phyloP scores from a whole-genome alignment of 129 eudicot species.

The Tanacetum coccineum region DNA sequence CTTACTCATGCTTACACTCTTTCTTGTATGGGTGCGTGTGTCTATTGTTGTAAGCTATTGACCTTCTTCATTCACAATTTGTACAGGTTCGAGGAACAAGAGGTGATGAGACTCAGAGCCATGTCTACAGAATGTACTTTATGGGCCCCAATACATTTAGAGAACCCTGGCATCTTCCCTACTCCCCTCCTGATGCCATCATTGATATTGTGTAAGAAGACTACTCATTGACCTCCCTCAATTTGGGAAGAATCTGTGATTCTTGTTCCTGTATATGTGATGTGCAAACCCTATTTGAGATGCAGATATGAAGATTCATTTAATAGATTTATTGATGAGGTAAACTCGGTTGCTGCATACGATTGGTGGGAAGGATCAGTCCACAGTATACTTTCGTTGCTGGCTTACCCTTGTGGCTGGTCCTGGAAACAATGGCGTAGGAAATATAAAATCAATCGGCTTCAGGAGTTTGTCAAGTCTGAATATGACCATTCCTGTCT shows the following conservation, averaged over 20 bases:
- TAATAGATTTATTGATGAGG: slow-evolving; percentile 82
- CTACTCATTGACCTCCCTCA: slow-evolving; percentile 4
- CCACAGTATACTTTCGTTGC: slow-evolving; percentile 73
- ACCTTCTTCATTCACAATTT: not conserved
- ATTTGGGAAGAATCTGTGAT: not conserved
- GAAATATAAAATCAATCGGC: slow-evolving; percentile 64
- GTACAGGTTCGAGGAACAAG: slow-evolving; percentile 79
- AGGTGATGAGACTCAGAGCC: slow-evolving; percentile 76
- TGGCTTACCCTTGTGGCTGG: slow-evolving; percentile 94
- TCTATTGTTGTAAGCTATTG: too few relatives aligned
- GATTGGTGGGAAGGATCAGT: slow-evolving; percentile 99
- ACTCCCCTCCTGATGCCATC: slow-evolving; percentile 78
- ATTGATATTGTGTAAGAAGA: slow-evolving; percentile 76
- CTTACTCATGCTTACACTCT: too few relatives aligned
- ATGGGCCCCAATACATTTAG: slow-evolving; percentile 93
- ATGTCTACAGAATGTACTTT: slow-evolving; percentile 86
- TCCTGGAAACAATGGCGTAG: slow-evolving; percentile 95
- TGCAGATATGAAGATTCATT: slow-evolving; percentile 93
- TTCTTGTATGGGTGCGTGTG: too few relatives aligned
- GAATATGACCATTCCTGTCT: slow-evolving; percentile 91
- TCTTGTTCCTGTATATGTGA: slow-evolving; percentile 11
- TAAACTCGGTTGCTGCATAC: slow-evolving; percentile 80
- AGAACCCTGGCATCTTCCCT: slow-evolving; percentile 97
- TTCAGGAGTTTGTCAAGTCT: slow-evolving; percentile 84
- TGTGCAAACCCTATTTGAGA: slow-evolving; percentile 15